phyloP scores from a whole-genome alignment of 805 yeast species.

The Pichia californica region DNA sequence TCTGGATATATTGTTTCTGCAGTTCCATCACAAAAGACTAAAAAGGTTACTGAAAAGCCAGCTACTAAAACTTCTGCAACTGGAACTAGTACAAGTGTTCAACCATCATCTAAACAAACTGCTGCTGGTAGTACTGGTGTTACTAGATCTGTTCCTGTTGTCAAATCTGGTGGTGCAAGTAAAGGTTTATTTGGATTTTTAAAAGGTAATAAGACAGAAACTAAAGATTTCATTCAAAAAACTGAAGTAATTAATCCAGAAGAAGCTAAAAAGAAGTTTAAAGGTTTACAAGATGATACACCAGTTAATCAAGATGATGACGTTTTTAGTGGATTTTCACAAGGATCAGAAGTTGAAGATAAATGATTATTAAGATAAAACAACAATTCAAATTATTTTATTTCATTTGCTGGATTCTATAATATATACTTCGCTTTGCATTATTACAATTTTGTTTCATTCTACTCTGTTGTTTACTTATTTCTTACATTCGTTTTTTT shows the following conservation, averaged over 20 bases:
- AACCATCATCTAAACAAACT: neutral
- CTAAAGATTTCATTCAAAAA: neutral
- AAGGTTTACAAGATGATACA: conserved; percentile 10
- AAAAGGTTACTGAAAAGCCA: neutral
- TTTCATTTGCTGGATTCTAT: too few species aligned
- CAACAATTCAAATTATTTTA: neutral
- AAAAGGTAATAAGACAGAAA: neutral
- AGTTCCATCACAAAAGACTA: neutral
- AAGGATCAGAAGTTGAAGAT: conserved; percentile 30
- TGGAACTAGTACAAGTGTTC: neutral
- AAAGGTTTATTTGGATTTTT: conserved; percentile 12
- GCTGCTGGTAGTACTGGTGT: conserved; percentile 8
- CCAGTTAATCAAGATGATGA: conserved; percentile 14
- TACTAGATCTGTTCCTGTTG: conserved; percentile 7
- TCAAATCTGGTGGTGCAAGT: conserved; percentile 6
- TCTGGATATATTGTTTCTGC: neutral
- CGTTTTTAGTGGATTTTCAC: conserved; percentile 41
- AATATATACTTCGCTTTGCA: conserved; percentile 1
- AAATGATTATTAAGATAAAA: too few species aligned
- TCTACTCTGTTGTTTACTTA: neutral
- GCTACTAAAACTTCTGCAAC: neutral
- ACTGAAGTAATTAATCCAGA: conserved; percentile 1
- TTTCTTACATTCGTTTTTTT: neutral
- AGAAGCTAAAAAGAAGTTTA: conserved; percentile 11
- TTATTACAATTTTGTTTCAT: neutral